Conservation (phyloP, 2,329 filamentous ascomycete genomes). For the Fusarium redolens region DNA sequence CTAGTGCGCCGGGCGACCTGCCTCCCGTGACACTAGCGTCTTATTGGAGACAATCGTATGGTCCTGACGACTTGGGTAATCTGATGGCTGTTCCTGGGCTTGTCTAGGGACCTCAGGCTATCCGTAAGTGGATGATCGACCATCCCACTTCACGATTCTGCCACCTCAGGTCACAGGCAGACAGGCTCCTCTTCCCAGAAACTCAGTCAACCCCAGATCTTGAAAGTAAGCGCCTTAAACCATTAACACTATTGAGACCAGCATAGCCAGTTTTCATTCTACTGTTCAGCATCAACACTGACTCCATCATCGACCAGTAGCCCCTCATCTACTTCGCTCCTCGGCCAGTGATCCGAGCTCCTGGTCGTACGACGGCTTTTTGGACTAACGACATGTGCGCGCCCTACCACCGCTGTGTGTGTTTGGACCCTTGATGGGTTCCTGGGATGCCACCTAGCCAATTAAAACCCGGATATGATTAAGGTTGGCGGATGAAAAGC, state of each 20-base stretch:
- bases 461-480: constrained; percentile 20
- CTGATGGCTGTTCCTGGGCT: constrained; percentile 19
- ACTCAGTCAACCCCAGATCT: constrained; percentile 3
- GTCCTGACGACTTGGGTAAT: constrained; percentile 34
- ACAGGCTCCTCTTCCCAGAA: background rate
- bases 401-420: constrained; percentile 28
- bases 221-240: background rate
- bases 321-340: background rate
- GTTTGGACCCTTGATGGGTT: constrained; percentile 39
- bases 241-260: background rate
- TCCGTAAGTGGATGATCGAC: constrained; percentile 18
- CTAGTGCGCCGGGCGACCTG: constrained; percentile 37
- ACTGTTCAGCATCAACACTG: background rate
- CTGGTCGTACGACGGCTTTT: constrained; percentile 30
- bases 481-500: constrained; percentile 35
- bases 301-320: too few relatives aligned
- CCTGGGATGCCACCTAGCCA: constrained; percentile 24
- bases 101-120: constrained; percentile 24
- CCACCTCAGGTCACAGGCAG: constrained; percentile 12
- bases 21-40: constrained; percentile 44
- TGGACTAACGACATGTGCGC: constrained; percentile 35
- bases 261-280: background rate
- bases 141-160: constrained; percentile 35
- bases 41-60: constrained; percentile 32
- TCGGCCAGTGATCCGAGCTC: constrained; percentile 28